Evolutionary conservation across 768 basidiomycete genomes (phyloP).

Genomic region (Chalciporus chontae): DNA sequence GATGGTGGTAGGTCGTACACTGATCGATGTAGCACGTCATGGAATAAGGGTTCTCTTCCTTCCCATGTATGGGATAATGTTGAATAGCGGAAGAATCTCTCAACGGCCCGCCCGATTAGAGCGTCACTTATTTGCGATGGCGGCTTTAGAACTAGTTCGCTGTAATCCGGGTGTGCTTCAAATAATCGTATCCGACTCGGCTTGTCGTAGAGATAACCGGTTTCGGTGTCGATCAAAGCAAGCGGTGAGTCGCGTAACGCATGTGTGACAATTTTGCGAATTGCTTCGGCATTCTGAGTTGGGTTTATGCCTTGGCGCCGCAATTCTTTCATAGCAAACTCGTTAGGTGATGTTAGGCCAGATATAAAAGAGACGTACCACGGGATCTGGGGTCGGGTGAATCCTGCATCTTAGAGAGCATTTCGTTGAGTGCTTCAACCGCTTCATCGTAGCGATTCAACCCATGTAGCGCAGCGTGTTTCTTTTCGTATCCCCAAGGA

Average conservation of each 20-base stretch:
- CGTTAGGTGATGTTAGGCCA: not conserved
- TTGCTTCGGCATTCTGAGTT: not conserved
- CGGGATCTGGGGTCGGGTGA: constrained; percentile 6
- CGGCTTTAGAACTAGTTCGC: constrained; percentile 8
- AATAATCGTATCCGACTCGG: constrained; percentile 7
- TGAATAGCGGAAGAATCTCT: constrained; percentile 14
- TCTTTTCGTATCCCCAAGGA: constrained; percentile 16
- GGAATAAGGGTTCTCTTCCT: constrained; percentile 7
- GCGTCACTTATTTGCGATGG: not conserved
- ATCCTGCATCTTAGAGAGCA: not conserved
- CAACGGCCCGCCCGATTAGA: not conserved
- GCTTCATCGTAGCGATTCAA: constrained; percentile 7
- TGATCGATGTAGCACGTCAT: not conserved
- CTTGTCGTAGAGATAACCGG: constrained; percentile 13
- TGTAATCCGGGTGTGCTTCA: constrained; percentile 12
- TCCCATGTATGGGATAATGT: constrained; percentile 24
- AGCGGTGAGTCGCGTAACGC: constrained; percentile 6
- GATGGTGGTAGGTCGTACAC: constrained; percentile 5
- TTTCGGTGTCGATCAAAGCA: constrained; percentile 13
- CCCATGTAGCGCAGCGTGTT: constrained; percentile 6
- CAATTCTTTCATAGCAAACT: not conserved
- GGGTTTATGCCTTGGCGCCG: constrained; percentile 9
- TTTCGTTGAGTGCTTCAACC: constrained; percentile 9
- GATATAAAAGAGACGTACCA: not conserved
- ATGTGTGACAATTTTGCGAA: not conserved